Percentiles rank a stretch among this genome's conserved stretches.
These are phyloP conservation scores for Tolypocladium cylindrosporum DNA, from an alignment of 2,329 filamentous ascomycete genomes.

Conservation along the genomic window DNA sequence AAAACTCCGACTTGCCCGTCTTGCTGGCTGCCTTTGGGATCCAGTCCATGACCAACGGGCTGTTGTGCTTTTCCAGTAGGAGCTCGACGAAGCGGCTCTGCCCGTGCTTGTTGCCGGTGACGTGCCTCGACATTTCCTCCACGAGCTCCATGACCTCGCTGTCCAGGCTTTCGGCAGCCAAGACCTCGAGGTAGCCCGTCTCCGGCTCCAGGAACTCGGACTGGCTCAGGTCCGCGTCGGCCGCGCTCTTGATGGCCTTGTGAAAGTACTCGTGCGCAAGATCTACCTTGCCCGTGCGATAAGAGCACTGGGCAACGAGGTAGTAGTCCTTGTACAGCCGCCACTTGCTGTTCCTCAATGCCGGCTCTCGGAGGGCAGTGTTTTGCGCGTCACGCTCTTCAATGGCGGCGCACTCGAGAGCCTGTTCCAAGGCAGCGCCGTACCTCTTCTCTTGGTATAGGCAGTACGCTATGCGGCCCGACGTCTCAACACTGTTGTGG, in stretches of 20 bases:
- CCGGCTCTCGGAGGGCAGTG: conserved; percentile 12
- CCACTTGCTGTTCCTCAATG: conserved; percentile 22
- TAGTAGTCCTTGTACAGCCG: conserved; percentile 30
- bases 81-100: conserved; percentile 23
- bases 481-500: conserved; percentile 26
- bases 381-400: conserved; percentile 20
- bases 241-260: conserved; percentile 22
- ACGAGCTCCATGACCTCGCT: conserved; percentile 24
- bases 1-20: conserved; percentile 16
- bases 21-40: conserved; percentile 29
- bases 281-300: conserved; percentile 19
- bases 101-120: conserved; percentile 12
- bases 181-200: conserved; percentile 23
- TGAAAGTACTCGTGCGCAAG: conserved; percentile 23
- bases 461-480: conserved; percentile 30
- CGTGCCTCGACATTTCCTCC: conserved; percentile 18
- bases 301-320: conserved; percentile 26
- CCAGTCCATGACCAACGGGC: conserved; percentile 25
- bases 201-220: conserved; percentile 27
- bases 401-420: conserved; percentile 24
- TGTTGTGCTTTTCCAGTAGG: conserved; percentile 23
- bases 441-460: conserved; percentile 24
- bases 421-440: conserved; percentile 22
- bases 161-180: conserved; percentile 26
- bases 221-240: conserved; percentile 13